Evolutionary conservation across 176 grass and related monocot species (phyloP), one percentile per base, ranked within the genome.

Genomic region (Oryza meyeriana): DNA sequence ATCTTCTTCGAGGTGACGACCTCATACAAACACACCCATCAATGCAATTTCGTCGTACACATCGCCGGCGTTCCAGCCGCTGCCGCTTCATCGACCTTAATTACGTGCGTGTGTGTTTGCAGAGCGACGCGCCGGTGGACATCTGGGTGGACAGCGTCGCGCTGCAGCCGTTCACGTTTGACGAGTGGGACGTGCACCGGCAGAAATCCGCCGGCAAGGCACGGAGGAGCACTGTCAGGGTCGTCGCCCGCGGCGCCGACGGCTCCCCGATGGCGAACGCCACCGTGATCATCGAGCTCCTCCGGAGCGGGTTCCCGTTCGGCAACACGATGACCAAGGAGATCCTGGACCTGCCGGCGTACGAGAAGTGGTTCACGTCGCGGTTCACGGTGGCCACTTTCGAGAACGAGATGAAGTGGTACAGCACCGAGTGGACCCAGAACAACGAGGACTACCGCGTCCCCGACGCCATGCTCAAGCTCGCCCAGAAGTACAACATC

Each of bases 321-420:
- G 95, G 95, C 65, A 90, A 84, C 26, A 45, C 92, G 18, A 83
- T 89, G 10, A 90, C 84, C 14, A 61, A 52, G 50, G 85, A 87
- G 80, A 94, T 98, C 42, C 73, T 94, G 0, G 12, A 72, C 61
- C 74, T 86, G 9, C 62, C 83, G 2, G 88, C 64, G 1, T 98
- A 94, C 78, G 88, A 98, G 81, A 84, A 81, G 79, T 98, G 92
- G 92, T 98, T 98, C 75, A 33, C 92, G 8, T 93, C 92, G 4
- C 85, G 92, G 10, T 98, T 98, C 92, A 87, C 77, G 0, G 83
- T 89, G 6, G 89, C 92, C 38, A 98, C 88, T n/a, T 94, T 98
- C 76, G 95, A 98, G 92, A 98, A 98, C 87, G 95, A 98, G 88
- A 94, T 98, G 95, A 94, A 98, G 83, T 98, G 95, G 95, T 94